These are phyloP conservation scores for Aquilaria sinensis DNA, from an alignment of 345 rosid genomes.

Conservation along the genomic window DNA sequence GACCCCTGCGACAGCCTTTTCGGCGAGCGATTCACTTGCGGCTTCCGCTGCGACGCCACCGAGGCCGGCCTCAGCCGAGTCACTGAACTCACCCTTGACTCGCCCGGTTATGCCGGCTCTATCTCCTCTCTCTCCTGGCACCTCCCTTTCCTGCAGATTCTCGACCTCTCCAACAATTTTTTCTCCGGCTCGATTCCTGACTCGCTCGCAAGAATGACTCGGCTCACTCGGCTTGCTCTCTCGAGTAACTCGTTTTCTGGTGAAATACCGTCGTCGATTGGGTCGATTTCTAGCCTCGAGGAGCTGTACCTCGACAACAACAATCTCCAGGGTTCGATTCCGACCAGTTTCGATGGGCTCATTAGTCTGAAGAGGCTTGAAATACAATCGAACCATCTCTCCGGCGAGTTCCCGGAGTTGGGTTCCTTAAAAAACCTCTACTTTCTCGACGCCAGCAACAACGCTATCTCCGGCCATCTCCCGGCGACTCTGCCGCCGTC, in stretches of 20 bases:
- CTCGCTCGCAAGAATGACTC: constrained; percentile 50
- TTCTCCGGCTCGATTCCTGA: constrained; percentile 53
- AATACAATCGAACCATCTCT: constrained; percentile 57
- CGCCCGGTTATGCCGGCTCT: constrained; percentile 69
- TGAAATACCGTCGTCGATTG: constrained; percentile 50
- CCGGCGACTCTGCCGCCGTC: constrained; percentile 47
- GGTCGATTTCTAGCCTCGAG: constrained; percentile 43
- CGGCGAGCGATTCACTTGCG: constrained; percentile 75
- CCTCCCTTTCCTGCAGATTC: constrained; percentile 50
- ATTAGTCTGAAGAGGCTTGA: constrained; percentile 52
- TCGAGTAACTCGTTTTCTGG: constrained; percentile 68
- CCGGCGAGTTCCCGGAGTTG: constrained; percentile 61
- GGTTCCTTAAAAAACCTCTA: constrained; percentile 43
- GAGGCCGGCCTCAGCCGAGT: constrained; percentile 47
- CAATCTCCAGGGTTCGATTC: constrained; percentile 48
- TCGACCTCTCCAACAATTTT: constrained; percentile 63
- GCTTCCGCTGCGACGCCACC: constrained; percentile 68
- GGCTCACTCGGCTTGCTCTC: constrained; percentile 46
- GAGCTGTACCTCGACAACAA: constrained; percentile 70
- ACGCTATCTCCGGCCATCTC: constrained; percentile 53
- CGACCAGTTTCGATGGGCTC: constrained; percentile 41
- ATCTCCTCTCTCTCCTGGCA: constrained; percentile 45
- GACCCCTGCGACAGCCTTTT: constrained; percentile 82
- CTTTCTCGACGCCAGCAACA: constrained; percentile 66
- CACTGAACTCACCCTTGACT: constrained; percentile 73